Base-by-base conservation (phyloP, 345 rosid species). In the Brassica cretica region DNA sequence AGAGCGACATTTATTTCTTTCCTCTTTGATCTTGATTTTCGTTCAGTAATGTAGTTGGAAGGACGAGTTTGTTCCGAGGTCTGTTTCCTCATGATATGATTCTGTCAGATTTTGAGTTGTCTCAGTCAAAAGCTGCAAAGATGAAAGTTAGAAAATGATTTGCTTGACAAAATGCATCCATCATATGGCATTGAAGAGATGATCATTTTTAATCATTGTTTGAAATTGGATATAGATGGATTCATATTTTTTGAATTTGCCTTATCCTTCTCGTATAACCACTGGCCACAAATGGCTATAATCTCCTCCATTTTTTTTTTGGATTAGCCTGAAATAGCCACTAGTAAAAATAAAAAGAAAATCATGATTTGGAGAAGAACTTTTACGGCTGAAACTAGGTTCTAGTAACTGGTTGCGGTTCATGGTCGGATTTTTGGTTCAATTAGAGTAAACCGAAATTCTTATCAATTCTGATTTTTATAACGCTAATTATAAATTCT, bases 21-120 rank as follows among this genome's bases (percentile, higher is more conserved):
- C 24, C 59, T 64, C 62, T 67, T 78, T 33, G 41, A 66, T 67
- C 68, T 72, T 78, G 81, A 65, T 65, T 65, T 68, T 51, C 62
- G 71, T 77, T 21, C 4, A 37, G 44, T 27, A 27, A 27, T 27
- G 30, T 64, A 32, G 71, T 71, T 77, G 71, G 71, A 37, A 37
- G 9, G 44, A 37, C 44, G 44, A 37, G 44, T 37, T 37, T 37
- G 11, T 37, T 37, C 11, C 8, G 11, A 37, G 9, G 44, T 37
- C 44, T 37, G 8, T 37, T 41, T 9, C 14, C 4, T 41, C 14
- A 41, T 41, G 49, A 41, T 41, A 41, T 41, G 14, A 41, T 41
- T 39, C 24, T 41, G 49, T 41, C 49, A 41, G 49, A 41, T 41
- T 12, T 12, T 41, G 3, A 10, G 14, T 39, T 39, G 12, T 39